Evolutionary conservation across 1,284 basidiomycete species (phyloP), one percentile per base, ranked within the genome.

Genomic region (Ganoderma multipileum): DNA sequence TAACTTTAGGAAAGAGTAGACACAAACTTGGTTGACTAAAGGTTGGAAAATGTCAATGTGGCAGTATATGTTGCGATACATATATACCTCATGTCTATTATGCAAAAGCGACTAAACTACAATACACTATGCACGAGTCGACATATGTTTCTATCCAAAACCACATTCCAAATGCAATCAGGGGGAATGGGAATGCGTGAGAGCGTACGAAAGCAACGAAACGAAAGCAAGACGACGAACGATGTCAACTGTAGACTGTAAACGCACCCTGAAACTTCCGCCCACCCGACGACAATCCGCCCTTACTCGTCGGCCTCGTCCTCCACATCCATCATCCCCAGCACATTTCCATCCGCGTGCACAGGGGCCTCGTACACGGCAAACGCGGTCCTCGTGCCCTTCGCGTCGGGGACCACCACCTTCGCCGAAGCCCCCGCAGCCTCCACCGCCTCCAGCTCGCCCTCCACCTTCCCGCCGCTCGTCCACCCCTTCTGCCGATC

Each of bases 401-500:
- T 65, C 76, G 70, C 65, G 42, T 68, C 67, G n/a, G 71, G 63
- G 54, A 36, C 65, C 50, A 66, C 68, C 39, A 41, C 38, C 36
- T 74, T 65, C 76, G 70, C 64, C 23, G 65, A 66, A 23, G 70
- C 57, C 28, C 41, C 65, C 30, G 61, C 66, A 38, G 41, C 57
- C 59, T 50, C 54, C 54, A 61, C 64, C 16, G 63, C 67, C 38
- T 63, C 69, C 41, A 26, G 74, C 73, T 71, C 76, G 71, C 47
- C 75, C 68, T 67, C 78, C 52, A 64, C 76, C 76, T 59, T 76
- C 63, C 74, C 74, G 30, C 77, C 73, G 42, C 85, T 86, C 41
- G 85, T 88, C 96, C 96, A 98, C 0, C 95, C 96, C 71, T 89
- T 89, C 38, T 88, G 86, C 63, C 96, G 87, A 52, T 87, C 87